Evolutionary conservation across 2,329 filamentous ascomycete genomes (phyloP).

Genomic region (Fusarium equiseti): DNA sequence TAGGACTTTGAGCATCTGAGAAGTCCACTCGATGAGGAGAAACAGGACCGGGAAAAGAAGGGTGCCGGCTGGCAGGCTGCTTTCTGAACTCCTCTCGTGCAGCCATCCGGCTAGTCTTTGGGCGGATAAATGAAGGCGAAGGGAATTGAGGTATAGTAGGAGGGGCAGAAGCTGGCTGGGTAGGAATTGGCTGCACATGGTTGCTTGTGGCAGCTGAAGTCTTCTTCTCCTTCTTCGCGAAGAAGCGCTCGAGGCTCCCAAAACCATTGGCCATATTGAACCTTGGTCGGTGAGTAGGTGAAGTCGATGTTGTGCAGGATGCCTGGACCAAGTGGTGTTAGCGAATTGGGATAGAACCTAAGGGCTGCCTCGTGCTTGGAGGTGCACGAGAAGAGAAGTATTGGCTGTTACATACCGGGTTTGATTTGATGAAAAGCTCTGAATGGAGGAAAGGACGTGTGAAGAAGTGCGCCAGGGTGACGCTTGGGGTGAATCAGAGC

Average conservation of each 20-base stretch:
- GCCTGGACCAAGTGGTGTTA: slow-evolving; percentile 42
- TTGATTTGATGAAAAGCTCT: slow-evolving; percentile 9
- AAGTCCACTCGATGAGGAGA: slow-evolving; percentile 37
- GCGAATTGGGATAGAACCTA: slow-evolving; percentile 26
- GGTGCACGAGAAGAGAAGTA: slow-evolving; percentile 23
- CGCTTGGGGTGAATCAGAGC: slow-evolving; percentile 39
- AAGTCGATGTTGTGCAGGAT: slow-evolving; percentile 42
- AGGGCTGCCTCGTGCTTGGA: slow-evolving; percentile 15
- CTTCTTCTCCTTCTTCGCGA: slow-evolving; percentile 59
- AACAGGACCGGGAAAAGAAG: slow-evolving; percentile 43
- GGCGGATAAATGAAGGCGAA: slow-evolving; percentile 67
- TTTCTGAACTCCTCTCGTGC: slow-evolving; percentile 63
- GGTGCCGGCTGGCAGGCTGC: slow-evolving; percentile 48
- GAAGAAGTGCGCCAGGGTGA: slow-evolving; percentile 25
- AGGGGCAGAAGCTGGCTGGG: slow-evolving; percentile 37
- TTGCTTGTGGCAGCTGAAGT: slow-evolving; percentile 44
- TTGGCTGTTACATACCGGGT: slow-evolving; percentile 38
- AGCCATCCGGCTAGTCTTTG: slow-evolving; percentile 66
- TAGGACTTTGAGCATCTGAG: slow-evolving; percentile 23
- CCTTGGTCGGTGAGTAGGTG: slow-evolving; percentile 45
- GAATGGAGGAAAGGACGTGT: slow-evolving; percentile 18
- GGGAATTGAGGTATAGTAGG: slow-evolving; percentile 58
- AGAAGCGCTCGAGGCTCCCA: slow-evolving; percentile 65
- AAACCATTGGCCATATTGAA: slow-evolving; percentile 60
- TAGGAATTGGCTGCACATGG: slow-evolving; percentile 39